A percentile compares a stretch with the other conserved stretches of the same genome.
Evolutionary conservation across 306 rosid genomes (phyloP).

Genomic region (Vicia faba): DNA sequence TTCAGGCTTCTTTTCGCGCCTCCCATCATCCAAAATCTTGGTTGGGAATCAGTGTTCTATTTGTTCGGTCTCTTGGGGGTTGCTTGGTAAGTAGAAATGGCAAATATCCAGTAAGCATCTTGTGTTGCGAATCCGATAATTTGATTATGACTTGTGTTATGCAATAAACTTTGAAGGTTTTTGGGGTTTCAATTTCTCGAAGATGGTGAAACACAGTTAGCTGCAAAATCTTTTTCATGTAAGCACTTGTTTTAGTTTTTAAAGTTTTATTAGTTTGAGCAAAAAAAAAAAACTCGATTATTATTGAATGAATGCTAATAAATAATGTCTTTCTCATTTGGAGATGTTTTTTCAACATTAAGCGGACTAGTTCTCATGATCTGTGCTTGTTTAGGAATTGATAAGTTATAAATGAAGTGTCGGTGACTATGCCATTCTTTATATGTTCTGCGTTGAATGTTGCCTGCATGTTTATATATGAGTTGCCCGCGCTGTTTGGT

Average conservation of each 20-base stretch:
- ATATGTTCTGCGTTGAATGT: slow-evolving; percentile 7
- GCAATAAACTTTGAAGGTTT: slow-evolving; percentile 62
- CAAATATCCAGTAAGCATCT: slow-evolving; percentile 19
- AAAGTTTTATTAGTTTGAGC: slow-evolving; percentile 23
- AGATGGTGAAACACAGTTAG: slow-evolving; percentile 47
- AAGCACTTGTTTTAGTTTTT: slow-evolving; percentile 39
- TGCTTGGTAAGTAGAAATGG: slow-evolving; percentile 72
- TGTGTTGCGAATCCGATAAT: slow-evolving; percentile 20
- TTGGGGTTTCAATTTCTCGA: slow-evolving; percentile 75
- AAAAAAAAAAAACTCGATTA: neutral
- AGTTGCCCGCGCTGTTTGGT: slow-evolving; percentile 29
- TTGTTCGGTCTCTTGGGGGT: slow-evolving; percentile 76
- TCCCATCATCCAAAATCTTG: slow-evolving; percentile 80
- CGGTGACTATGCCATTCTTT: slow-evolving; percentile 13
- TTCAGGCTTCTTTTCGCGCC: slow-evolving; percentile 95
- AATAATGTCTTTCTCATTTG: slow-evolving; percentile 19
- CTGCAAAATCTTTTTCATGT: slow-evolving; percentile 59
- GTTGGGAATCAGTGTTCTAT: slow-evolving; percentile 96
- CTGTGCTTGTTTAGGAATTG: slow-evolving; percentile 2
- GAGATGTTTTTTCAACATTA: neutral
- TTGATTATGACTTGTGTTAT: slow-evolving; percentile 32
- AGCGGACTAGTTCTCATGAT: slow-evolving; percentile 13
- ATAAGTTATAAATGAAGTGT: slow-evolving; percentile 14
- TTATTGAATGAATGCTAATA: slow-evolving; percentile 17
- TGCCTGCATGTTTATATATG: slow-evolving; percentile 14